Evolutionary conservation across 2,329 filamentous ascomycete genomes (phyloP), one percentile per base, ranked within the genome.

Genomic region (Microdochium paspali): DNA sequence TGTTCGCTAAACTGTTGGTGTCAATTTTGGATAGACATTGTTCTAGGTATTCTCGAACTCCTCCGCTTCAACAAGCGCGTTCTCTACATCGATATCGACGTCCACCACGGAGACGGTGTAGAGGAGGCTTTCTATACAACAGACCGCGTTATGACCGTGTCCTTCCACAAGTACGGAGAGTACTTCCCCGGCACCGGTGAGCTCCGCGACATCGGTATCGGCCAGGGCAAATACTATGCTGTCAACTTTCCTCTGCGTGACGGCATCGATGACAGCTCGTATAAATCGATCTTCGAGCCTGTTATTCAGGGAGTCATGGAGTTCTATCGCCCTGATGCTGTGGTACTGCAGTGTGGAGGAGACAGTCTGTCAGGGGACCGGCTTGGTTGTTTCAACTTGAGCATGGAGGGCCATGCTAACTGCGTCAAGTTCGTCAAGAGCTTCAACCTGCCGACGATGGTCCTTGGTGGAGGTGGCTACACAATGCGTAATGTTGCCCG

Each of bases 41-140:
- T 98, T 28, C 84, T 98, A 32, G 90, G 89, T 26, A 95, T 96
- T 56, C 83, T 97, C 45, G 89, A 97, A 61, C 79, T 98, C 2
- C 76, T 98, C 9, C 87, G 88, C 47, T 84, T 90, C 65, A 88
- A 95, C 62, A 87, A 93, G 60, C 86, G 93, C 48, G 91, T 98
- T n/a, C 80, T 98, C 44, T 98, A 98, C 70, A 89, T 98, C 65
- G 90, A 95, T 60, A 95, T 95, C 52, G 90, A 95, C 61, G 90
- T 95, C 15, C 90, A 95, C 65, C 90, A 95, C 58, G 90, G 90
- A 47, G 90, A 95, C 60, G 90, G 90, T 53, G 90, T 95, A 18
- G 90, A 95, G 61, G 87, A 95, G 64, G 90, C 90, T 2, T 95
- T 95, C 62, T 93, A 91, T 66, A 91, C 88, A 12, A 93, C 89